phyloP scores from a whole-genome alignment of 2,329 filamentous ascomycete species.

The Pyrenophora seminiperda region DNA sequence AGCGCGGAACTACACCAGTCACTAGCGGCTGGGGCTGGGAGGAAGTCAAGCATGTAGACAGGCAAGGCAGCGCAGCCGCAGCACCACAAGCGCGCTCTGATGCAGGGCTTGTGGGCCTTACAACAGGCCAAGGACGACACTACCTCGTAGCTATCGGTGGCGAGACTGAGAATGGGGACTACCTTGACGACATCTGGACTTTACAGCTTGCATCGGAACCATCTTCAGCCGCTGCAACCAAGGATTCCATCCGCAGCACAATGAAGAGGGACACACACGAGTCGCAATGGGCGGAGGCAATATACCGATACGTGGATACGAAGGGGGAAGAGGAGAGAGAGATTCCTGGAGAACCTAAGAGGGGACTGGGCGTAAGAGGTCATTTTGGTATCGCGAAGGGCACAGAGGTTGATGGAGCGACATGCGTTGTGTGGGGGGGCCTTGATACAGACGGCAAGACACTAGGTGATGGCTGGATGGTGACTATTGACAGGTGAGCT shows the following conservation, averaged over 20 bases:
- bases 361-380: constrained; percentile 50
- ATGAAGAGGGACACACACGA: constrained; percentile 55
- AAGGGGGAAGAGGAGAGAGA: constrained; percentile 52
- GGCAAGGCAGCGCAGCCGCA: constrained; percentile 10
- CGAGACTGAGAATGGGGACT: constrained; percentile 34
- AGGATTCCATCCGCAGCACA: constrained; percentile 56
- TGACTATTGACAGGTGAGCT: constrained; percentile 47
- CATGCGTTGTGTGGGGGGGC: constrained; percentile 61
- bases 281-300: constrained; percentile 58
- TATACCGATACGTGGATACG: constrained; percentile 54
- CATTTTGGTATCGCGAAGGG: constrained; percentile 48
- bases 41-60: constrained; percentile 28
- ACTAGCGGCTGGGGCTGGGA: constrained; percentile 43
- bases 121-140: constrained; percentile 58
- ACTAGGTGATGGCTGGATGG: constrained; percentile 50
- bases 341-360: constrained; percentile 44
- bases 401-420: constrained; percentile 54
- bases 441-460: constrained; percentile 51
- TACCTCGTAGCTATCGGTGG: constrained; percentile 61
- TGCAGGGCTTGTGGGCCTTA: constrained; percentile 54
- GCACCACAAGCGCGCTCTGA: constrained; percentile 51
- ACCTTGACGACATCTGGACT: constrained; percentile 57
- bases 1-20: constrained; percentile 44
- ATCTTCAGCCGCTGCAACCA: constrained; percentile 55
- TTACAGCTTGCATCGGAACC: constrained; percentile 58